These are phyloP conservation scores for Cyclocybe aegerita DNA, from an alignment of 768 basidiomycete genomes.

Conservation along the genomic window DNA sequence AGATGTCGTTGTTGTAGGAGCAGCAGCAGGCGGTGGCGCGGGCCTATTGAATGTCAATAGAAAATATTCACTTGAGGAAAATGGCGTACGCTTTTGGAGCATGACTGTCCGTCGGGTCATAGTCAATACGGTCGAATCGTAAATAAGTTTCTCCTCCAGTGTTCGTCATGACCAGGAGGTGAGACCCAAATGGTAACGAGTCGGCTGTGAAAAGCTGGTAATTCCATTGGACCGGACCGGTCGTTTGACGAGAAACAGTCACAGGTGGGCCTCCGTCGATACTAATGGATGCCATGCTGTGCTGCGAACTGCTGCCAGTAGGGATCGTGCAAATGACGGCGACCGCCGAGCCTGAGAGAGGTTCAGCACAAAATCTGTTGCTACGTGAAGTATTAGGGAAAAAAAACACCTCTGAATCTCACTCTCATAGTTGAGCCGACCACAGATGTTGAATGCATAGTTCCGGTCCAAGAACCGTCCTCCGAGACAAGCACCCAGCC, in stretches of 20 bases:
- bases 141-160: constrained; percentile 10
- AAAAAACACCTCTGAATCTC: too few relatives aligned
- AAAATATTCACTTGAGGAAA: too few relatives aligned
- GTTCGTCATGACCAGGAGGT: constrained; percentile 13
- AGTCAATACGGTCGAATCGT: constrained; percentile 14
- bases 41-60: too few relatives aligned
- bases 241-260: constrained; percentile 2
- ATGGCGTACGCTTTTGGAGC: constrained; percentile 2
- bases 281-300: constrained; percentile 11
- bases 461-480: too few relatives aligned
- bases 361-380: too few relatives aligned
- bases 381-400: too few relatives aligned
- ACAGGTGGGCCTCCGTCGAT: constrained; percentile 12
- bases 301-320: constrained; percentile 5
- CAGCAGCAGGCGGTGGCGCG: too few relatives aligned
- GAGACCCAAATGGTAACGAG: constrained; percentile 10
- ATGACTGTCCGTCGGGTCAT: constrained; percentile 13
- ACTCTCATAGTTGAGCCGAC: too few relatives aligned
- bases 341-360: constrained; percentile 10
- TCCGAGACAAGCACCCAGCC: too few relatives aligned
- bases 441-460: too few relatives aligned
- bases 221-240: constrained; percentile 14
- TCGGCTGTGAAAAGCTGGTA: constrained; percentile 13
- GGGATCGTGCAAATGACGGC: constrained; percentile 15
- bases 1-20: too few relatives aligned